Conservation (phyloP, 208 protist genomes). For the Borovskyia barvae region DNA sequence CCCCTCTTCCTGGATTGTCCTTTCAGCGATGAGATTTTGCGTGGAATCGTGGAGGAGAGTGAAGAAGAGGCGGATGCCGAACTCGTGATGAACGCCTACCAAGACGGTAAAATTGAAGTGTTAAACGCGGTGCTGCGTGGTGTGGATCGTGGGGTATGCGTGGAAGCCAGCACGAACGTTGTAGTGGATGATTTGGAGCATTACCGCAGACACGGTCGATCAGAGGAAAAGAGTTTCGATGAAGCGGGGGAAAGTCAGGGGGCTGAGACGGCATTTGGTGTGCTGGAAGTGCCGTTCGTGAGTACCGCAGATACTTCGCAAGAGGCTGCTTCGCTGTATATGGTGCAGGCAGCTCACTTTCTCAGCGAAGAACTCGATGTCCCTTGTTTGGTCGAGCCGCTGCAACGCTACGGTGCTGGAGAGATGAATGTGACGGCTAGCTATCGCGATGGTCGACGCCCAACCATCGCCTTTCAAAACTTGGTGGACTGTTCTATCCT, state of each 20-base stretch:
- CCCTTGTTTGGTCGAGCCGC: slow-evolving; percentile 19
- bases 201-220: slow-evolving; percentile 6
- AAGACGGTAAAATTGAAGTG: slow-evolving; percentile 26
- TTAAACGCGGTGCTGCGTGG: slow-evolving; percentile 60
- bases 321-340: slow-evolving; percentile 5
- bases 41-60: slow-evolving; percentile 31
- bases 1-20: slow-evolving; percentile 62
- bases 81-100: slow-evolving; percentile 22
- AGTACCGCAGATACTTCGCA: background rate
- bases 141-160: slow-evolving; percentile 21
- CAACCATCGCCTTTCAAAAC: slow-evolving; percentile 21
- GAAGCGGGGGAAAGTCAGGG: background rate
- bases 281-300: slow-evolving; percentile 11
- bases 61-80: slow-evolving; percentile 28
- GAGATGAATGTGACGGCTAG: background rate
- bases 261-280: background rate
- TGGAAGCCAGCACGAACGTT: slow-evolving; percentile 25
- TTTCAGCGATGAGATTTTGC: slow-evolving; percentile 55
- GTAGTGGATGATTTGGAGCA: slow-evolving; percentile 29
- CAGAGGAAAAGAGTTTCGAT: background rate
- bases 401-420: slow-evolving; percentile 20
- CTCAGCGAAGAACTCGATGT: slow-evolving; percentile 20
- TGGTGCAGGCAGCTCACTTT: slow-evolving; percentile 10
- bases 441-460: background rate
- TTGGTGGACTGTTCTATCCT: slow-evolving; percentile 22